Percentiles rank a stretch among this genome's conserved stretches.
Conservation (phyloP, 805 yeast genomes). For the Schizosaccharomyces japonicus region DNA sequence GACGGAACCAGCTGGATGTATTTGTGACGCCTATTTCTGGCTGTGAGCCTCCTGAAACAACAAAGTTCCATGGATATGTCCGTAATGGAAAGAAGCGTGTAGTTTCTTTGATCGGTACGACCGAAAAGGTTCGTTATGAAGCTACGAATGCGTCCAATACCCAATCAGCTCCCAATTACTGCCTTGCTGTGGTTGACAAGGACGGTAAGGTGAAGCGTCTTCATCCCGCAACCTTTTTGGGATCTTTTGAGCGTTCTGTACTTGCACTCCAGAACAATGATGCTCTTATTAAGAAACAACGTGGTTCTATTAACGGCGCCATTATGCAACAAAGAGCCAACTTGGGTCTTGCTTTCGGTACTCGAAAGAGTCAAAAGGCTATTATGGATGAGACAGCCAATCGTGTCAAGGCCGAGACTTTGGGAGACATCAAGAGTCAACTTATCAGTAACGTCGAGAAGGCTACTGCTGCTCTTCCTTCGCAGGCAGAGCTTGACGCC, state of each 20-base stretch:
- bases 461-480: conserved; percentile 48
- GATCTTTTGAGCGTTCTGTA: conserved; percentile 33
- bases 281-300: conserved; percentile 4
- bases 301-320: not conserved
- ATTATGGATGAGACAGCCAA: conserved; percentile 60
- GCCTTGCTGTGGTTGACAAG: conserved; percentile 59
- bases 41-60: not conserved
- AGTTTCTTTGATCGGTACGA: conserved; percentile 50
- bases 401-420: conserved; percentile 60
- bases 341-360: conserved; percentile 90
- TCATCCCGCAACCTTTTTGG: conserved; percentile 37
- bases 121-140: conserved; percentile 44
- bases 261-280: conserved; percentile 29
- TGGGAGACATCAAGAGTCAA: conserved; percentile 50
- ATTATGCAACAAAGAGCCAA: conserved; percentile 47
- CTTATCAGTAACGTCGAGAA: conserved; percentile 58
- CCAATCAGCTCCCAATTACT: conserved; percentile 21
- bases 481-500: conserved; percentile 28
- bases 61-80: not conserved
- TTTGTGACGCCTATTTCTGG: conserved; percentile 1
- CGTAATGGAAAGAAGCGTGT: not conserved
- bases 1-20: too few species aligned
- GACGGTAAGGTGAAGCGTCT: conserved; percentile 38
- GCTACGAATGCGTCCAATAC: conserved; percentile 23
- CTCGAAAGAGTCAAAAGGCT: conserved; percentile 84